Conservation (phyloP, 768 basidiomycete genomes). For the Cystofilobasidium capitatum region DNA sequence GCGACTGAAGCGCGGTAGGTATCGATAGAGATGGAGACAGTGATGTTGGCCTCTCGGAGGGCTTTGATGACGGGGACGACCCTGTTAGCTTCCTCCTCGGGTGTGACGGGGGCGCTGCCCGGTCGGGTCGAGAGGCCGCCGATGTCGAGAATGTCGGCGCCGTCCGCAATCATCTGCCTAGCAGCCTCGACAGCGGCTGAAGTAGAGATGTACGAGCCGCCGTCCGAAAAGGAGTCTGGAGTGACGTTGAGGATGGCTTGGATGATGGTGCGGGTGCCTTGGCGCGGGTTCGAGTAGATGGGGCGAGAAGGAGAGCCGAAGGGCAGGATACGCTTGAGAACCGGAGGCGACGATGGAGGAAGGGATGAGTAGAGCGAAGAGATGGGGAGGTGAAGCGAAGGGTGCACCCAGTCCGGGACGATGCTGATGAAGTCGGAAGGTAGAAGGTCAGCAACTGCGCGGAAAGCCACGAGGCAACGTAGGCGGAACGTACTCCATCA, state of each 20-base stretch:
- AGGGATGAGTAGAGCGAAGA: constrained; percentile 30
- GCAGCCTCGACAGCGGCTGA: constrained; percentile 12
- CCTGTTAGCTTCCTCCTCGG: constrained; percentile 60
- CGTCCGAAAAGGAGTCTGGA: constrained; percentile 94
- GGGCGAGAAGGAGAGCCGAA: constrained; percentile 28
- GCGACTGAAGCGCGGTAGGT: constrained; percentile 82
- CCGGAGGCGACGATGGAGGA: constrained; percentile 15
- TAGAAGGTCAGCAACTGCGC: neutral
- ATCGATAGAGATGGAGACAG: constrained; percentile 64
- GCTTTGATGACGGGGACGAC: constrained; percentile 62
- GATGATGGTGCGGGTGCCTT: constrained; percentile 45
- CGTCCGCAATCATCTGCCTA: constrained; percentile 37
- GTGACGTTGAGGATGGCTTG: constrained; percentile 93
- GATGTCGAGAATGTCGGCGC: constrained; percentile 75
- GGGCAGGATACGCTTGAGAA: constrained; percentile 31
- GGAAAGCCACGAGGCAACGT: neutral
- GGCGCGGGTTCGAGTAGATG: constrained; percentile 16
- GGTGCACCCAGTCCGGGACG: constrained; percentile 43
- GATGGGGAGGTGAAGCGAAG: constrained; percentile 19
- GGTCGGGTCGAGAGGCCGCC: constrained; percentile 93
- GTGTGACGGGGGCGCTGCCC: constrained; percentile 55
- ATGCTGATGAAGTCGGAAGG: constrained; percentile 56
- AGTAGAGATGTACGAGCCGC: constrained; percentile 36
- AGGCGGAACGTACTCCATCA: constrained; percentile 61
- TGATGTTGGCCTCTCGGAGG: constrained; percentile 44